phyloP scores from a whole-genome alignment of 805 yeast species.

The Lipomyces anomalus region DNA sequence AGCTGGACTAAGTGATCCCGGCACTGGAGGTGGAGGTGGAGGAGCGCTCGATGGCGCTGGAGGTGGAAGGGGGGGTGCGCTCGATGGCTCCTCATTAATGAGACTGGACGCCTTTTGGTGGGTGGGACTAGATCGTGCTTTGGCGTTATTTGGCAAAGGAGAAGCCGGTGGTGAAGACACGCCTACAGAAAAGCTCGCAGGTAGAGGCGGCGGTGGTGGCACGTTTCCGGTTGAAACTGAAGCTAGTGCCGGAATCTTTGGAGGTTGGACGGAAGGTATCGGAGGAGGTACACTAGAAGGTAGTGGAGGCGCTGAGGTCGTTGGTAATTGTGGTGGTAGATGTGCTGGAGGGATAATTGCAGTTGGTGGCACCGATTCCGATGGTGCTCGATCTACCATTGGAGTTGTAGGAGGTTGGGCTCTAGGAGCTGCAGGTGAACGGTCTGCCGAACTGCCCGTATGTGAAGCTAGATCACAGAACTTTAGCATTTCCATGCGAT shows the following conservation, averaged over 20 bases:
- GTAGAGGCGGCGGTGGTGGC: constrained; percentile 4
- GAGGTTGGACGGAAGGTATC: constrained; percentile 14
- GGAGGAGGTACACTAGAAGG: constrained; percentile 18
- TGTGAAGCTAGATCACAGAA: too few species aligned
- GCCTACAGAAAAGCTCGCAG: constrained; percentile 1
- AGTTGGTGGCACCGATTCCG: background rate
- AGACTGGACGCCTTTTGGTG: background rate
- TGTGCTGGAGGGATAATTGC: background rate
- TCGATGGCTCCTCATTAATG: background rate
- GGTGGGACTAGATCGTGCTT: too few species aligned
- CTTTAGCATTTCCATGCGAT: too few species aligned
- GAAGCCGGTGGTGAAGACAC: constrained; percentile 5
- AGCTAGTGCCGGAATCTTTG: too few species aligned
- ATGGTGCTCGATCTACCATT: too few species aligned
- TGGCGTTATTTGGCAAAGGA: constrained; percentile 6
- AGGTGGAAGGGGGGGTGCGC: constrained; percentile 8
- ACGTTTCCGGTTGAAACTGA: constrained; percentile 1
- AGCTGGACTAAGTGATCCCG: constrained; percentile 20
- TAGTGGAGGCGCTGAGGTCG: constrained; percentile 8
- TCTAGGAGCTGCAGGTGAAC: too few species aligned
- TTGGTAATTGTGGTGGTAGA: background rate
- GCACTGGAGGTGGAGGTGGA: constrained; percentile 22
- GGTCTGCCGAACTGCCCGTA: too few species aligned
- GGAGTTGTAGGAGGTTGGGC: too few species aligned
- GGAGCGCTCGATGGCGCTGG: constrained; percentile 26